These are phyloP conservation scores for Geosmithia flava DNA, from an alignment of 2,329 filamentous ascomycete species.

Conservation along the genomic window DNA sequence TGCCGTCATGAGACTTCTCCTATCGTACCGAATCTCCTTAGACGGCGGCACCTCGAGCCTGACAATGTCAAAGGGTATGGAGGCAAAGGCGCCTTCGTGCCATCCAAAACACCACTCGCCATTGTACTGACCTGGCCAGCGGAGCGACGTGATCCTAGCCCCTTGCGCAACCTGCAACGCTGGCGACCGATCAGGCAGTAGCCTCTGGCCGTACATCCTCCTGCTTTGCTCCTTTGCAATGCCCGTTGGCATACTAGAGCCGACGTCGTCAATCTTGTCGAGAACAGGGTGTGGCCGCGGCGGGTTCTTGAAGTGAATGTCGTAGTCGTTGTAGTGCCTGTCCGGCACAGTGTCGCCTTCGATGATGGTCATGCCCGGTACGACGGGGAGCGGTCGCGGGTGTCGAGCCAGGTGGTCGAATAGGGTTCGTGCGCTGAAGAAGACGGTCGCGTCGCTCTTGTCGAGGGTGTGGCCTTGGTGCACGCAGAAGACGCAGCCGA, in stretches of 20 bases:
- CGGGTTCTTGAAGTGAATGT: conserved; percentile 33
- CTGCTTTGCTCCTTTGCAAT: conserved; percentile 34
- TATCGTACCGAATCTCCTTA: conserved; percentile 31
- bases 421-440: conserved; percentile 38
- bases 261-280: conserved; percentile 14
- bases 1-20: conserved; percentile 32
- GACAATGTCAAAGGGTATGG: conserved; percentile 34
- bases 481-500: conserved; percentile 42
- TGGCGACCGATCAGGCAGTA: conserved; percentile 29
- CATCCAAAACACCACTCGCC: conserved; percentile 47
- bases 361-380: conserved; percentile 35
- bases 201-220: conserved; percentile 30
- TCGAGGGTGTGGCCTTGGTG: conserved; percentile 34
- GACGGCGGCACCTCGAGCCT: conserved; percentile 33
- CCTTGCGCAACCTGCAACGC: conserved; percentile 34
- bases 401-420: conserved; percentile 42
- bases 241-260: conserved; percentile 24
- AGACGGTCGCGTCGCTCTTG: conserved; percentile 43
- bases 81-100: conserved; percentile 39
- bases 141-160: conserved; percentile 35
- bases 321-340: conserved; percentile 34
- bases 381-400: conserved; percentile 35
- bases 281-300: conserved; percentile 26
- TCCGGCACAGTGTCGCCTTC: conserved; percentile 27
- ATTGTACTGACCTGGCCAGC: conserved; percentile 35